Evolutionary conservation across 75 land plant genomes (phyloP), one percentile per base, ranked within the genome.

Genomic region (Ceratopteris richardii): DNA sequence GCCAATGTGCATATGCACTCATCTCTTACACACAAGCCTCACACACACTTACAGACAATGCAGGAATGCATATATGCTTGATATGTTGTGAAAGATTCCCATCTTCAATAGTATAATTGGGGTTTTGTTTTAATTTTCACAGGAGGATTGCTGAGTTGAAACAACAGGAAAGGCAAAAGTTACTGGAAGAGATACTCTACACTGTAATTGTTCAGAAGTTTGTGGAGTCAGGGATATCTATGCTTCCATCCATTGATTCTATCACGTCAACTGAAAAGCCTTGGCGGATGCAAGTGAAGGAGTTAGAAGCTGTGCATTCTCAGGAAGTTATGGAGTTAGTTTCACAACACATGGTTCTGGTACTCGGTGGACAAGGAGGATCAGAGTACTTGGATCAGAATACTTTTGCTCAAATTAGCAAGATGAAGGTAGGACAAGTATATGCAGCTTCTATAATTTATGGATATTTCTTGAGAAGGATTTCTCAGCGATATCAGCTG

Each of bases 361-460:
- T 81, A 14, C 46, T 81, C 1, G 84, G 84, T 26, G 57, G 62
- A 17, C 64, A 71, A 21, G 51, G 27, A n/a, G 21, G 62, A 7
- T 21, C 67, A 2, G 26, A 39, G 7, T 60, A 68, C 27, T 36
- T 28, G 4, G 83, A 80, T 25, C 30, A 57, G 14, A 60, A 26
- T 39, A 36, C 76, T 53, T 33, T 72, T 42, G 74, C 70, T 12
- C 82, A 80, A 28, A 74, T 77, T 0, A 81, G 84, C 67, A 81
- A 78, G 65, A 59, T 78, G 12, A 40, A 70, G 46, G 64, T 81
- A 20, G 84, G 81, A 6, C 82, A 78, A 48, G 73, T 79, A 13
- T 82, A 82, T 68, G 79, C 82, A 50, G 74, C 85, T 14, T 82
- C 85, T 2, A 66, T 81, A 7, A 82, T 75, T 67, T 82, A 82